phyloP scores from a whole-genome alignment of 1,139 yeast species.

The Chernovozyma sophiae-reginae region DNA sequence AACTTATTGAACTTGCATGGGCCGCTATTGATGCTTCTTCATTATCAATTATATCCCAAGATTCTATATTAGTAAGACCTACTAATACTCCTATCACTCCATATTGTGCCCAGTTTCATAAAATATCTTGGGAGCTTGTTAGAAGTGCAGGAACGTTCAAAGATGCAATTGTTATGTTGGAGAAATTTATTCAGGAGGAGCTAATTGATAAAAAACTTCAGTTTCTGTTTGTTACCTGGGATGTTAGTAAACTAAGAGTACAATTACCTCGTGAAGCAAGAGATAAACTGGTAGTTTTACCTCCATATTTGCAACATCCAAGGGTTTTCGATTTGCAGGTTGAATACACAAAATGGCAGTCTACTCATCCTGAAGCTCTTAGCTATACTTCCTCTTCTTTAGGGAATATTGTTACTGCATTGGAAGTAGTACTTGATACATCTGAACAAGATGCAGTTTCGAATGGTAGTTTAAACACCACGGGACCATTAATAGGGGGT shows the following conservation, averaged over 20 bases:
- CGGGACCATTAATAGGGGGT: not conserved
- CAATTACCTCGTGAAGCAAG: slow-evolving; percentile 78
- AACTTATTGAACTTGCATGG: slow-evolving; percentile 69
- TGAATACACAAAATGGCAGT: slow-evolving; percentile 73
- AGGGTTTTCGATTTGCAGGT: slow-evolving; percentile 69
- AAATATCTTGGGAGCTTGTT: slow-evolving; percentile 62
- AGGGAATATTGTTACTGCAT: slow-evolving; percentile 52
- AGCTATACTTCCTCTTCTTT: slow-evolving; percentile 49
- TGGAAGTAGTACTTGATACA: slow-evolving; percentile 47
- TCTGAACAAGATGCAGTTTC: slow-evolving; percentile 9
- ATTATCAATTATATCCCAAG: slow-evolving; percentile 31
- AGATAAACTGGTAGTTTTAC: slow-evolving; percentile 68
- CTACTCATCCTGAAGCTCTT: slow-evolving; percentile 54
- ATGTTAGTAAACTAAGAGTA: slow-evolving; percentile 68
- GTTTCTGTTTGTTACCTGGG: slow-evolving; percentile 65
- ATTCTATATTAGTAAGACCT: slow-evolving; percentile 55
- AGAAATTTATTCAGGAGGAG: slow-evolving; percentile 42
- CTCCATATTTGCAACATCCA: slow-evolving; percentile 73
- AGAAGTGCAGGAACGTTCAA: slow-evolving; percentile 50
- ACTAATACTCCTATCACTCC: slow-evolving; percentile 66
- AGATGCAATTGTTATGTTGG: slow-evolving; percentile 57
- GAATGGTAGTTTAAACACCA: not conserved
- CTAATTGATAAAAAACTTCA: slow-evolving; percentile 43
- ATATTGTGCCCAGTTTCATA: slow-evolving; percentile 49
- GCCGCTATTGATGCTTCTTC: slow-evolving; percentile 37